Evolutionary conservation across 306 rosid genomes (phyloP), one percentile per base, ranked within the genome.

Genomic region (Astragalus glycyphyllos): DNA sequence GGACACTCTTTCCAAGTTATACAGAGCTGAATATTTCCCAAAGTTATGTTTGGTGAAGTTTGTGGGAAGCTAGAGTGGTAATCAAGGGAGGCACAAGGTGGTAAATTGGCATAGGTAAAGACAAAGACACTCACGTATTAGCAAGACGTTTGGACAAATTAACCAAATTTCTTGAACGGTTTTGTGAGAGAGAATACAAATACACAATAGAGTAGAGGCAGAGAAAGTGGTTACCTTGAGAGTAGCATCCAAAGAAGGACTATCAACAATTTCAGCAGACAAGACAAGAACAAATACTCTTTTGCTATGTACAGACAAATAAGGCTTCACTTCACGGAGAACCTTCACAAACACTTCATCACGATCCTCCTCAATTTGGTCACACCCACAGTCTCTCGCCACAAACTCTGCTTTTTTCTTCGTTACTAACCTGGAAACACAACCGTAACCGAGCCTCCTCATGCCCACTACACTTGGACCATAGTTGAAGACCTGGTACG

Each of bases 301-400:
- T n/a, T 72, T 80, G 15, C 50, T 71, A 66, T 79, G 73, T n/a
- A 80, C 71, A 37, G 75, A 79, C 49, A 77, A 68, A 42, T 83
- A 87, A n/a, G 88, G 83, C 65, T 81, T 85, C 42, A 78, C 78
- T 70, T 85, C 86, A 11, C 80, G 64, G 11, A 87, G 60, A 16
- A 60, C 77, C 64, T 76, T 77, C 50, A 85, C 84, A 10, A 81
- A 71, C 23, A 38, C 61, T 44, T 8, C 17, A 31, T 82, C 89
- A 77, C 74, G 63, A 79, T 11, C 47, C 13, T 5, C 77, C 71
- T 45, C 16, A 1, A 16, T 57, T 23, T 23, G 50, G 62, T 37
- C n/a, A 16, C 64, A 58, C 77, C 50, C n/a, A 1, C 51, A 11
- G 20, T 47, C 71, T 68, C 55, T 66, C 4, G 9, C 64, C 69